Percentiles rank a stretch among this genome's conserved stretches.
Evolutionary conservation across 2,329 filamentous ascomycete species (phyloP).

Genomic region (Xylaria arbuscula): DNA sequence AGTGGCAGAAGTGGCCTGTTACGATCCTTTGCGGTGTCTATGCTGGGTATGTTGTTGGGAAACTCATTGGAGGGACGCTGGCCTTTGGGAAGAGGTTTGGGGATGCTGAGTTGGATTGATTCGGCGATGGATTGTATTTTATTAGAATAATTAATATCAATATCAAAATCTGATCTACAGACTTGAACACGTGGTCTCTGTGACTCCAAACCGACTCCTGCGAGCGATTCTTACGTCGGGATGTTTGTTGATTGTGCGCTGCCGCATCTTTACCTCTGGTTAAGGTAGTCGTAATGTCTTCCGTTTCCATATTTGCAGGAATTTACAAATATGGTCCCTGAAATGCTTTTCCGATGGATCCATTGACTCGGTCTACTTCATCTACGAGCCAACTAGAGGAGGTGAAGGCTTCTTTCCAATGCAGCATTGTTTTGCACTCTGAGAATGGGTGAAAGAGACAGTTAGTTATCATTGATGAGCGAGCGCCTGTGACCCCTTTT

Average conservation of each 20-base stretch:
- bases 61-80: slow-evolving; percentile 66
- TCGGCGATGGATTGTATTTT: neutral
- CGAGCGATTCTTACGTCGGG: neutral
- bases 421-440: too few species aligned
- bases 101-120: slow-evolving; percentile 29
- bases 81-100: slow-evolving; percentile 59
- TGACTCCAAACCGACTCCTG: neutral
- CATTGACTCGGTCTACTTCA: too few species aligned
- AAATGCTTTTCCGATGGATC: too few species aligned
- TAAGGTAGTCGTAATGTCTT: too few species aligned
- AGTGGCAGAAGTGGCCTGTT: slow-evolving; percentile 98
- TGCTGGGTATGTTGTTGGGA: slow-evolving; percentile 78
- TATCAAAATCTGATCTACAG: neutral
- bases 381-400: too few species aligned
- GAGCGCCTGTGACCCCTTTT: too few species aligned
- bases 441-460: too few species aligned
- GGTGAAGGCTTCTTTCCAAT: too few species aligned
- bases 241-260: neutral
- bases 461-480: too few species aligned
- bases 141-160: neutral
- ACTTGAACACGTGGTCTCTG: neutral
- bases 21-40: slow-evolving; percentile 89
- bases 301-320: too few species aligned
- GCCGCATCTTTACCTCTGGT: neutral
- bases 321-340: too few species aligned